Base-by-base conservation (phyloP, 2,329 filamentous ascomycete genomes). In the Penicillium olsonii region DNA sequence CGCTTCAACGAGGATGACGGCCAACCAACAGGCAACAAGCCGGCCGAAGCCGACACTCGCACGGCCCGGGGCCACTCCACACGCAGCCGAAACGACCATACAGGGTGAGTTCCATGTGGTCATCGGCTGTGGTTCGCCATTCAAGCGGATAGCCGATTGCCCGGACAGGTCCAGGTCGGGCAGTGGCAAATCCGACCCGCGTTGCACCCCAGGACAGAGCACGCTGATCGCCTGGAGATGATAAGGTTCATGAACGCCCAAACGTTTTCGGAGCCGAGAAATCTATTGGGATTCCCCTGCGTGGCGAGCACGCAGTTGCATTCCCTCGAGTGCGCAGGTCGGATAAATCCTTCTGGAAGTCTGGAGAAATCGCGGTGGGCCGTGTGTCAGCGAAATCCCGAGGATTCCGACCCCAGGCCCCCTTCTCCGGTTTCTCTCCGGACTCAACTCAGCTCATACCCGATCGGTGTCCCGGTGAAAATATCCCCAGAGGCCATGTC, bases 21-120 rank as follows among this genome's bases (percentile, higher is more conserved):
- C 34, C 39, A 38, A 42, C 39, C 39, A 45, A 27, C 50, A 50
- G 39, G 37, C 51, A 55, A 50, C 29, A 38, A 54, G 46, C 53
- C 61, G 57, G 56, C 50, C 55, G 54, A 60, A 56, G 48, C 50
- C 59, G 56, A 59, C 41, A 58, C 41, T 54, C 37, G 45, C 48
- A 55, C 48, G 44, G 55, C 29, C 50, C 27, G 42, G 40, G 17
- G 39, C 17, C 48, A 55, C 35, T 42, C 56, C 54, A 55, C 26
- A 20, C 15, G 10, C 17, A 31, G 17, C 39, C 31, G 50, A n/a
- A 31, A 41, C 14, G 48, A 42, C 56, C 58, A 58, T 48, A 52
- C 49, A 59, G 34, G 37, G 44, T 20, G n/a, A 9, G 45, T 50
- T 48, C 56, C 56, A 55, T 35, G 8, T 26, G 15, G 15, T 11